Evolutionary conservation across 2,329 filamentous ascomycete genomes (phyloP).

Genomic region (Ophiostoma australiae): DNA sequence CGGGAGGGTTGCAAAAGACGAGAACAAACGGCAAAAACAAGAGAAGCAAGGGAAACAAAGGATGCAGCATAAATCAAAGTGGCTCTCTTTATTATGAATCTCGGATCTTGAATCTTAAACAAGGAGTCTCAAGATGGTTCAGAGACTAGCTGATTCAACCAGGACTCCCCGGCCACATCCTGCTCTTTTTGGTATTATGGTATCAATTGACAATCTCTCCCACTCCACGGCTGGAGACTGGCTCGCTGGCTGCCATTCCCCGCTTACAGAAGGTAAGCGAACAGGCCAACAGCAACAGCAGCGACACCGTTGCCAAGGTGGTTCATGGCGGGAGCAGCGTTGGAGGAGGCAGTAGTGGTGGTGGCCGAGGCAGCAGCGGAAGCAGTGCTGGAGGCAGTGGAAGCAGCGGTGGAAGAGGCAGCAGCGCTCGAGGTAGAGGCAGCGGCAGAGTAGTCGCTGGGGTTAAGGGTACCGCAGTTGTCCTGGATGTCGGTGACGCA

Average conservation of each 20-base stretch:
- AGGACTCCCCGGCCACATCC: slow-evolving; percentile 15
- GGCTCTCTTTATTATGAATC: background rate
- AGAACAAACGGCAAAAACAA: background rate
- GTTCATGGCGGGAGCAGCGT: slow-evolving; percentile 33
- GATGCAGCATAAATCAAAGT: background rate
- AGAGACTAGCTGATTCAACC: slow-evolving; percentile 5
- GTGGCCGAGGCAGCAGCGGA: slow-evolving; percentile 24
- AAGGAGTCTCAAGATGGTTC: background rate
- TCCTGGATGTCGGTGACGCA: slow-evolving; percentile 46
- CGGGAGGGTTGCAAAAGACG: background rate
- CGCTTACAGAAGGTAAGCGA: slow-evolving; percentile 48
- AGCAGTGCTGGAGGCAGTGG: slow-evolving; percentile 2
- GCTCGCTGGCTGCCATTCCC: background rate
- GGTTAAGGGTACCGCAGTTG: slow-evolving; percentile 45
- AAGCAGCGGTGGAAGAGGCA: slow-evolving; percentile 26
- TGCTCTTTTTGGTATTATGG: slow-evolving; percentile 8
- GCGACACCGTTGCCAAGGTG: slow-evolving; percentile 44
- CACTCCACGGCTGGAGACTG: background rate
- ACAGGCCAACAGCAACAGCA: slow-evolving; percentile 47
- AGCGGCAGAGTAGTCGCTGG: slow-evolving; percentile 33
- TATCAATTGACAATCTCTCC: background rate
- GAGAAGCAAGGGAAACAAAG: background rate
- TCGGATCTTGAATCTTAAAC: background rate
- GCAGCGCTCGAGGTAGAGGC: slow-evolving; percentile 24
- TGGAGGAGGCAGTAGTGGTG: slow-evolving; percentile 29